Evolutionary conservation across 2,329 filamentous ascomycete species (phyloP).

Genomic region (Fusarium torulosum): DNA sequence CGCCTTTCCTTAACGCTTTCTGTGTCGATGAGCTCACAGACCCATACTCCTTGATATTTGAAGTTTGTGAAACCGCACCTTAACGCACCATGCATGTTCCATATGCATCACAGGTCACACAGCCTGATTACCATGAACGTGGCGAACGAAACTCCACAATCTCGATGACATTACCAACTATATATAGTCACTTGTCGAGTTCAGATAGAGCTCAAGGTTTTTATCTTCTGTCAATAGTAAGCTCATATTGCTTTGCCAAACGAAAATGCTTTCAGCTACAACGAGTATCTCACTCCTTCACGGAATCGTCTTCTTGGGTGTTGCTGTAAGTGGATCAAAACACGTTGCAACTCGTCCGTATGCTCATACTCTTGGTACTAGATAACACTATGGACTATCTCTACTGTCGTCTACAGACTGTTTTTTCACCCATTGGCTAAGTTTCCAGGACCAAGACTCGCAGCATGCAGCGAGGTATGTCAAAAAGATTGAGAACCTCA

Average conservation of each 20-base stretch:
- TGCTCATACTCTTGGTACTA: not conserved
- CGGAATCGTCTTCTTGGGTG: not conserved
- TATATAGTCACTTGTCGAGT: not conserved
- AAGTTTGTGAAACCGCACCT: not conserved
- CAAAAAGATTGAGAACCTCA: rapidly evolving
- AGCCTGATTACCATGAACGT: not conserved
- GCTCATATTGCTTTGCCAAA: not conserved
- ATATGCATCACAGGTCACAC: conserved; percentile 10
- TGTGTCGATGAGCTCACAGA: no score
- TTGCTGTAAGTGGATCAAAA: not conserved
- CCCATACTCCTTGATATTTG: not conserved
- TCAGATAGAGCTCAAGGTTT: not conserved
- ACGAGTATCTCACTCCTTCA: not conserved
- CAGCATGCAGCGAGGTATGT: conserved; percentile 34
- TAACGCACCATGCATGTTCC: not conserved
- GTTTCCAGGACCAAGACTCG: conserved; percentile 41
- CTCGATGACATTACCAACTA: not conserved
- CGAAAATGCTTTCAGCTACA: not conserved
- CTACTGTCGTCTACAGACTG: conserved; percentile 17
- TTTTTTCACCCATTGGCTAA: conserved; percentile 40
- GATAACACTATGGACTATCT: not conserved
- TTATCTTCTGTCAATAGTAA: not conserved
- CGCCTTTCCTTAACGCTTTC: no score
- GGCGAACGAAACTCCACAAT: not conserved
- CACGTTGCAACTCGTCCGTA: rapidly evolving